A percentile compares a stretch with the other conserved stretches of the same genome.
Conservation (phyloP, 1,284 basidiomycete species). For the Ustilago trichophora region DNA sequence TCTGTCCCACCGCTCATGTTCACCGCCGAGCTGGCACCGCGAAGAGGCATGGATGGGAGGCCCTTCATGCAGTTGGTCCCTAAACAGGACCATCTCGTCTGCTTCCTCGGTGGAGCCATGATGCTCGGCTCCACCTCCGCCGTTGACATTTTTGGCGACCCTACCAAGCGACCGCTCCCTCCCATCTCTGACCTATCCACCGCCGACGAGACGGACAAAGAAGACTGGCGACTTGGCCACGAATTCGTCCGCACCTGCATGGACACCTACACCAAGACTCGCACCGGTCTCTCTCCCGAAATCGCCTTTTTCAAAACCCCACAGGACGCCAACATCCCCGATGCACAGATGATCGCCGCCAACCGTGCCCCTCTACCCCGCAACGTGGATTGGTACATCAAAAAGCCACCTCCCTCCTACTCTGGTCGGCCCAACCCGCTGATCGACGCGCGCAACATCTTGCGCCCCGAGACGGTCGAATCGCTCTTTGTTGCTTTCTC, state of each 20-base stretch:
- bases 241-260: slow-evolving; percentile 86
- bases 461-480: slow-evolving; percentile 90
- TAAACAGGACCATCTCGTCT: slow-evolving; percentile 95
- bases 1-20: slow-evolving; percentile 72
- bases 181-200: slow-evolving; percentile 70
- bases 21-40: slow-evolving; percentile 77
- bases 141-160: slow-evolving; percentile 26
- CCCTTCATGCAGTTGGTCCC: slow-evolving; percentile 70
- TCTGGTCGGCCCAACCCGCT: slow-evolving; percentile 66
- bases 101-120: slow-evolving; percentile 90
- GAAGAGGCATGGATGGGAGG: slow-evolving; percentile 3
- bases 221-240: slow-evolving; percentile 82
- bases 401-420: slow-evolving; percentile 46
- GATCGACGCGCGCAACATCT: slow-evolving; percentile 87
- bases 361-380: slow-evolving; percentile 21
- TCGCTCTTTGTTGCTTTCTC: slow-evolving; percentile 87
- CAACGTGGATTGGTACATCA: slow-evolving; percentile 63
- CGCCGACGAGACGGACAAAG: slow-evolving; percentile 71
- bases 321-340: slow-evolving; percentile 23
- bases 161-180: slow-evolving; percentile 22
- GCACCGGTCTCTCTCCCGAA: slow-evolving; percentile 73
- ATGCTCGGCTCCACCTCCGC: slow-evolving; percentile 77
- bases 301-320: slow-evolving; percentile 62
- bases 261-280: slow-evolving; percentile 79
- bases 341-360: slow-evolving; percentile 14